Percentiles rank a stretch among this genome's conserved stretches.
Evolutionary conservation across 345 rosid genomes (phyloP).

Genomic region (Mangifera indica): DNA sequence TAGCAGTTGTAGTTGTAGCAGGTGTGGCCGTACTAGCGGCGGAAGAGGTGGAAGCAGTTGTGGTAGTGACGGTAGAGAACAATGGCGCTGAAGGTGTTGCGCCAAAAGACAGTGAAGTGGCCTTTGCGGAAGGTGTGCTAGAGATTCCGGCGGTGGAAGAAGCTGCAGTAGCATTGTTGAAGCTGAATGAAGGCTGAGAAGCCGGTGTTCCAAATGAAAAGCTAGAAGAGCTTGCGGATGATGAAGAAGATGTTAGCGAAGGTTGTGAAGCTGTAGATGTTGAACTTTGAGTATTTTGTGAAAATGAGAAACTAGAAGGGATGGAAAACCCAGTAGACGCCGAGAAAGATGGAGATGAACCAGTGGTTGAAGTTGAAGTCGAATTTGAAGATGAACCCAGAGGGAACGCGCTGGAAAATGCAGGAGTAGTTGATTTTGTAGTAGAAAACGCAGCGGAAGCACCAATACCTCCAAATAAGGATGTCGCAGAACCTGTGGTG

Average conservation of each 20-base stretch:
- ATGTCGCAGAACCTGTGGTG: slow-evolving; percentile 10
- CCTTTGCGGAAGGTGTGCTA: slow-evolving; percentile 28
- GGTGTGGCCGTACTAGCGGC: slow-evolving; percentile 35
- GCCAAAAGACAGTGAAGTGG: slow-evolving; percentile 34
- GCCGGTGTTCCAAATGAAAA: slow-evolving; percentile 47
- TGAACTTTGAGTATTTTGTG: slow-evolving; percentile 30
- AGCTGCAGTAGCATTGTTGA: slow-evolving; percentile 38
- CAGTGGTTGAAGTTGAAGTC: slow-evolving; percentile 14
- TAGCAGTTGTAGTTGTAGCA: slow-evolving; percentile 42
- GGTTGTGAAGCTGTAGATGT: slow-evolving; percentile 29
- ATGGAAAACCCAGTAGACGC: slow-evolving; percentile 50
- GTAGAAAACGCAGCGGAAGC: slow-evolving; percentile 14
- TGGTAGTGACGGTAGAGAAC: slow-evolving; percentile 62
- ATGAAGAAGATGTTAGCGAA: slow-evolving; percentile 29
- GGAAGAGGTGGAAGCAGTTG: slow-evolving; percentile 46
- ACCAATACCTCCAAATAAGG: slow-evolving; percentile 23
- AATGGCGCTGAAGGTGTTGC: slow-evolving; percentile 30
- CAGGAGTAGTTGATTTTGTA: slow-evolving; percentile 24
- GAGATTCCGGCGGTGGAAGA: slow-evolving; percentile 40
- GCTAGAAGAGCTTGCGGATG: slow-evolving; percentile 34
- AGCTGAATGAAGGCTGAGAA: slow-evolving; percentile 44
- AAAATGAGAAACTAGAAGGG: slow-evolving; percentile 19
- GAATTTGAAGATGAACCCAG: slow-evolving; percentile 24
- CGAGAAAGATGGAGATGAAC: slow-evolving; percentile 36
- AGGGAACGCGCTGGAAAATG: slow-evolving; percentile 22